Evolutionary conservation across 441 rosid species (phyloP).

Genomic region (Dalechampia spathulata): DNA sequence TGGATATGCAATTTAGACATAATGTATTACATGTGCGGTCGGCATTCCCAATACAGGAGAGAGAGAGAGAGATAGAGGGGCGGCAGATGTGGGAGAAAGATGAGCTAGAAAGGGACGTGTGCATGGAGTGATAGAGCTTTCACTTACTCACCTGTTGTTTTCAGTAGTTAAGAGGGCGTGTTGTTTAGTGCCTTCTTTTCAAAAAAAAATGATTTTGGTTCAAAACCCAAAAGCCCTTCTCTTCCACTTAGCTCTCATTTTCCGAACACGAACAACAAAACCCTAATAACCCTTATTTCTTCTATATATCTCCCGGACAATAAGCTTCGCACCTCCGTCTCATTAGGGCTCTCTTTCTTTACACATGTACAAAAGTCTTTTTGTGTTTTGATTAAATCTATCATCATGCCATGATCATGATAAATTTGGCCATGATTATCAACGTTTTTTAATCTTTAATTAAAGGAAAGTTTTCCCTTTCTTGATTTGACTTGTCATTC

Average conservation of each 20-base stretch:
- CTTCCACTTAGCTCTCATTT: constrained; percentile 24
- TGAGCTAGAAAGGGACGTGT: constrained; percentile 71
- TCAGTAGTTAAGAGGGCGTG: constrained; percentile 45
- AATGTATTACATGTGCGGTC: constrained; percentile 36
- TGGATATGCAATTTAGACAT: constrained; percentile 5
- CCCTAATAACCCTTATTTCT: constrained; percentile 15
- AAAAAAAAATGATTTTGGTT: too few species aligned
- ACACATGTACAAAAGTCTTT: too few species aligned
- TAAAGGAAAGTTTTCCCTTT: constrained; percentile 13
- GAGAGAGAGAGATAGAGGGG: constrained; percentile 24
- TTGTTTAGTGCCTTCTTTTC: constrained; percentile 14
- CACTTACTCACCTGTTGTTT: constrained; percentile 75
- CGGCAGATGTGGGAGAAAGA: constrained; percentile 64
- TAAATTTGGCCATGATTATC: neutral
- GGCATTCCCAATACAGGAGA: constrained; percentile 38
- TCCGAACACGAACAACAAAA: constrained; percentile 31
- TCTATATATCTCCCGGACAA: constrained; percentile 27
- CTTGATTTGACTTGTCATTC: constrained; percentile 42
- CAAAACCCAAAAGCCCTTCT: constrained; percentile 4
- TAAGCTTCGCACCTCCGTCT: constrained; percentile 19
- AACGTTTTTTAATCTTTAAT: neutral
- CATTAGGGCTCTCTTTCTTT: constrained; percentile 21
- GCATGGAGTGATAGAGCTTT: constrained; percentile 64
- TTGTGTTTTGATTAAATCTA: constrained; percentile 2
- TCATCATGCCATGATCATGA: constrained; percentile 27